Percentiles rank a stretch among this genome's conserved stretches.
phyloP scores from a whole-genome alignment of 2,329 filamentous ascomycete genomes.

The Curvularia hawaiiensis region DNA sequence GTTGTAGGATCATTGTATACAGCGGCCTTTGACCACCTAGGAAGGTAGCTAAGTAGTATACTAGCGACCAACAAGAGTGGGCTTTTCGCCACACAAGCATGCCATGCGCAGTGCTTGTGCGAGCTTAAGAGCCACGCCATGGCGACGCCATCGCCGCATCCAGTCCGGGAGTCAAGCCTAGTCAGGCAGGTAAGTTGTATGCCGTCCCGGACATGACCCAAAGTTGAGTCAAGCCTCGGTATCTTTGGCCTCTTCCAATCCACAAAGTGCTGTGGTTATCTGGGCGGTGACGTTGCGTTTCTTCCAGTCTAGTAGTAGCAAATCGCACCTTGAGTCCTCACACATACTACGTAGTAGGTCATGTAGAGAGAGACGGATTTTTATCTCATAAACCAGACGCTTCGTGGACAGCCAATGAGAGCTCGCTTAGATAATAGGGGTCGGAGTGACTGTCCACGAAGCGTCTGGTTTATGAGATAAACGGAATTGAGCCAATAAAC shows the following conservation, averaged over 20 bases:
- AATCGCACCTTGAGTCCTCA: not conserved
- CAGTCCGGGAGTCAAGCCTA: not conserved
- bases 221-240: not conserved
- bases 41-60: too few relatives aligned
- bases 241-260: not conserved
- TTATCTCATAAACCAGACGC: too few relatives aligned
- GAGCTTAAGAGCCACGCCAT: slow-evolving; percentile 23
- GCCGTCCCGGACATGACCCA: not conserved
- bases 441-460: too few relatives aligned
- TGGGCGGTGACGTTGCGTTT: not conserved
- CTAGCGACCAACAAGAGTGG: too few relatives aligned
- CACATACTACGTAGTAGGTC: too few relatives aligned
- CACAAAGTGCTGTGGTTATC: not conserved
- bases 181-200: slow-evolving; percentile 23
- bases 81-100: slow-evolving; percentile 13
- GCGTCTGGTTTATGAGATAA: too few relatives aligned
- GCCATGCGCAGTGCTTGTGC: slow-evolving; percentile 20
- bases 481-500: not conserved
- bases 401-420: too few relatives aligned
- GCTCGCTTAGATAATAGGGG: too few relatives aligned
- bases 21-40: too few relatives aligned
- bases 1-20: too few relatives aligned
- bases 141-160: not conserved
- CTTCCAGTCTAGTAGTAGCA: too few relatives aligned
- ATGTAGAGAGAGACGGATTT: too few relatives aligned